A percentile compares a stretch with the other conserved stretches of the same genome.
These are phyloP conservation scores for Penicillium canescens DNA, from an alignment of 495 filamentous ascomycete genomes.

Conservation along the genomic window DNA sequence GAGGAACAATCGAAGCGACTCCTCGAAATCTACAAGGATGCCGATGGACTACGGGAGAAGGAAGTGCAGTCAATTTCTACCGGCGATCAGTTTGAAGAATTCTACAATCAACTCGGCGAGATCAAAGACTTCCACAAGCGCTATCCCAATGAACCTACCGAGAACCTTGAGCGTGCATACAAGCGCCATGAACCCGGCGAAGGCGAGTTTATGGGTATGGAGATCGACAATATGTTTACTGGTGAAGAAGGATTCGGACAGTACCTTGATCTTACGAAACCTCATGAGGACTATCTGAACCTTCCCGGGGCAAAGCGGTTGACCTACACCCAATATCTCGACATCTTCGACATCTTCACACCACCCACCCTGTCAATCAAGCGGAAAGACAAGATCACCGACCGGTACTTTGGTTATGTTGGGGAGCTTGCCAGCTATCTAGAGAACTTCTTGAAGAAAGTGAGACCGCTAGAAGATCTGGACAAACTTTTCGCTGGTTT, in stretches of 20 bases:
- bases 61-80: conserved; percentile 84
- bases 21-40: conserved; percentile 82
- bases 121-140: conserved; percentile 86
- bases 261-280: conserved; percentile 80
- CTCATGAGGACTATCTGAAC: conserved; percentile 89
- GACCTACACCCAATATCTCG: conserved; percentile 88
- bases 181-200: conserved; percentile 68
- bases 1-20: conserved; percentile 80
- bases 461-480: conserved; percentile 77
- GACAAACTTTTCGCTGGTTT: conserved; percentile 73
- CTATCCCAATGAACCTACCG: conserved; percentile 92
- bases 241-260: conserved; percentile 92
- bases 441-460: conserved; percentile 81
- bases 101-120: conserved; percentile 78
- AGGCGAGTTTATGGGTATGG: conserved; percentile 59
- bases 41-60: conserved; percentile 63
- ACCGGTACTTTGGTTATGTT: conserved; percentile 89
- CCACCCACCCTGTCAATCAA: conserved; percentile 71
- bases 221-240: conserved; percentile 90
- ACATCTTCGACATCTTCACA: conserved; percentile 81
- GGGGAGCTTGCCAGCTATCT: conserved; percentile 77
- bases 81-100: conserved; percentile 88
- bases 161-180: conserved; percentile 93
- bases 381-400: conserved; percentile 78
- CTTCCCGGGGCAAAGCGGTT: conserved; percentile 79